Conservation (phyloP, 345 rosid species). For the Cochlearia excelsa region DNA sequence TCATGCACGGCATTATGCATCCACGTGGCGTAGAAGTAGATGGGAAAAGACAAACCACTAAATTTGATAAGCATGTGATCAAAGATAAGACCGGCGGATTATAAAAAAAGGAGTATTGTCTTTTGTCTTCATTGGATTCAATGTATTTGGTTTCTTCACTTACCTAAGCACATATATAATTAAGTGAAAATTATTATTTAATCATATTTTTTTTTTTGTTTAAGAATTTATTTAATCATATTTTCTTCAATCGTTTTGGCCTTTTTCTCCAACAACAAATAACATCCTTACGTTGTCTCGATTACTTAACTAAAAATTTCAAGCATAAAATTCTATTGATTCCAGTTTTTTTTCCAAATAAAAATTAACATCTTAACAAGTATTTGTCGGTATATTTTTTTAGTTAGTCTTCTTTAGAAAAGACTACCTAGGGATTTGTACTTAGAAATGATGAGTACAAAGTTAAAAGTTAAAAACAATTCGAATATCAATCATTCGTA, state of each 20-base stretch:
- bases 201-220: background rate
- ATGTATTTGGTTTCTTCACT: slow-evolving; percentile 32
- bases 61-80: slow-evolving; percentile 39
- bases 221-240: slow-evolving; percentile 13
- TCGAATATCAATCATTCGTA: slow-evolving; percentile 33
- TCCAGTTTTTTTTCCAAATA: background rate
- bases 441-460: slow-evolving; percentile 26
- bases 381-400: slow-evolving; percentile 31
- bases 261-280: slow-evolving; percentile 15
- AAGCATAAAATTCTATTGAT: slow-evolving; percentile 4
- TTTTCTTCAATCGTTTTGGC: slow-evolving; percentile 22
- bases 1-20: slow-evolving; percentile 3
- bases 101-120: slow-evolving; percentile 18
- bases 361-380: background rate
- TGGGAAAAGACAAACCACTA: slow-evolving; percentile 38
- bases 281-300: slow-evolving; percentile 8
- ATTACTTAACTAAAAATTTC: slow-evolving; percentile 6
- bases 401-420: background rate
- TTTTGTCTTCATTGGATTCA: slow-evolving; percentile 30
- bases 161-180: slow-evolving; percentile 24
- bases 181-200: slow-evolving; percentile 16
- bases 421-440: slow-evolving; percentile 34
- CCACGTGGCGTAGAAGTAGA: slow-evolving; percentile 21
- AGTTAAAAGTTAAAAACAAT: slow-evolving; percentile 35
- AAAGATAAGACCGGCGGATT: slow-evolving; percentile 39